Evolutionary conservation across 2,329 filamentous ascomycete species (phyloP).

Genomic region (Fusarium oligoseptatum): DNA sequence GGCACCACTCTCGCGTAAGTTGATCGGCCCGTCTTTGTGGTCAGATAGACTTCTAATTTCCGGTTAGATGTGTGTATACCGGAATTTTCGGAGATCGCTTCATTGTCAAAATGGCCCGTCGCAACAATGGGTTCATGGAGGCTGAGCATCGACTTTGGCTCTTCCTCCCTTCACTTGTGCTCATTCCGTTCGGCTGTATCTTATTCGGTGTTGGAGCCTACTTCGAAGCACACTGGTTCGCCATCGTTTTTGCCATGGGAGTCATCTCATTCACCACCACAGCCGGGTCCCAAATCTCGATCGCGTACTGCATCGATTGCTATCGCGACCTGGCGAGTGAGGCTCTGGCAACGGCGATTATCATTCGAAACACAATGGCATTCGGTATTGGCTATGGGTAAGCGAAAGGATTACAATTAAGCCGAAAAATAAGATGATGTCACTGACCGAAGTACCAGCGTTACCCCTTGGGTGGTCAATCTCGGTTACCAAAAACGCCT

Average conservation of each 20-base stretch:
- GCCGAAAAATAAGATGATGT: background rate
- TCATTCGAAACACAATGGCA: slow-evolving; percentile 12
- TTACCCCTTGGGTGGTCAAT: slow-evolving; percentile 14
- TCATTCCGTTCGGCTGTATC: background rate
- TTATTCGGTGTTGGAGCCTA: background rate
- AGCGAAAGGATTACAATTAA: background rate
- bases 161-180: background rate
- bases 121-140: slow-evolving; percentile 11
- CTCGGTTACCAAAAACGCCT: slow-evolving; percentile 16
- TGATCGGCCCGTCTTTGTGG: background rate
- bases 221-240: background rate
- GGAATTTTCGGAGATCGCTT: slow-evolving; percentile 5
- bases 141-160: slow-evolving; percentile 15
- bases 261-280: slow-evolving; percentile 3
- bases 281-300: slow-evolving; percentile 1
- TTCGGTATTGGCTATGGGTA: slow-evolving; percentile 10
- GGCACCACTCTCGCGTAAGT: slow-evolving; percentile 1
- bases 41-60: background rate
- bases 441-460: background rate
- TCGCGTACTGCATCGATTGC: slow-evolving; percentile 11
- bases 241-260: background rate
- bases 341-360: slow-evolving; percentile 3
- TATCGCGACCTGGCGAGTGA: slow-evolving; percentile 7
- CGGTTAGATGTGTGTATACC: background rate
- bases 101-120: slow-evolving; percentile 5